Conservation (phyloP, 1,139 yeast species). For the Protomyces lactucae-debilis region DNA sequence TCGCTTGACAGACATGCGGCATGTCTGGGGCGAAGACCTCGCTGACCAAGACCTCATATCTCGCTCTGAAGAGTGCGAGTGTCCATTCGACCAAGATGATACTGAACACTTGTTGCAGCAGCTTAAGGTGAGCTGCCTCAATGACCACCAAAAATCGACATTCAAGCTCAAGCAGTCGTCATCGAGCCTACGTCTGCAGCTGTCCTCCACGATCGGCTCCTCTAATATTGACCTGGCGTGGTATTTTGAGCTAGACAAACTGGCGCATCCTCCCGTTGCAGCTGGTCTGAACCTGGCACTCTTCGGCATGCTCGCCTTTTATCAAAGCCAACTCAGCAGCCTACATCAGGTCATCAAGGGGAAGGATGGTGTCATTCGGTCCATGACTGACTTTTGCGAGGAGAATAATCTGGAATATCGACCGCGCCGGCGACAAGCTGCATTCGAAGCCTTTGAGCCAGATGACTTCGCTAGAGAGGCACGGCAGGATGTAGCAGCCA, state of each 20-base stretch:
- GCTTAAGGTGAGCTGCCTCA: not conserved
- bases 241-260: not conserved
- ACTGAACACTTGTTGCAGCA: not conserved
- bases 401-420: slow-evolving; percentile 4
- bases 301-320: slow-evolving; percentile 12
- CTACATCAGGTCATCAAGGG: slow-evolving; percentile 1
- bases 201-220: not conserved
- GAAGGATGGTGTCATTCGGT: slow-evolving; percentile 11
- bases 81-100: slow-evolving; percentile 4
- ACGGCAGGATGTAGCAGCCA: not conserved
- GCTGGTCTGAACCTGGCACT: slow-evolving; percentile 6
- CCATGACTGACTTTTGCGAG: slow-evolving; percentile 8
- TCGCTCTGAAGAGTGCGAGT: slow-evolving; percentile 3
- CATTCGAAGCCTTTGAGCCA: not conserved
- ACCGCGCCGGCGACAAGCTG: slow-evolving; percentile 10
- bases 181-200: not conserved
- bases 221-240: not conserved
- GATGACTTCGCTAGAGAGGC: not conserved
- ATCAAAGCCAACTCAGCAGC: slow-evolving; percentile 6
- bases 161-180: too few species aligned
- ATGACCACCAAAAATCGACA: not conserved
- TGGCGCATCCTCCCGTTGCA: slow-evolving; percentile 7
- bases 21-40: slow-evolving; percentile 19
- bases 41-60: not conserved
- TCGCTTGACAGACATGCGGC: slow-evolving; percentile 16